These are phyloP conservation scores for Malania oleifera DNA, from an alignment of 164 flowering plant genomes.

Conservation along the genomic window DNA sequence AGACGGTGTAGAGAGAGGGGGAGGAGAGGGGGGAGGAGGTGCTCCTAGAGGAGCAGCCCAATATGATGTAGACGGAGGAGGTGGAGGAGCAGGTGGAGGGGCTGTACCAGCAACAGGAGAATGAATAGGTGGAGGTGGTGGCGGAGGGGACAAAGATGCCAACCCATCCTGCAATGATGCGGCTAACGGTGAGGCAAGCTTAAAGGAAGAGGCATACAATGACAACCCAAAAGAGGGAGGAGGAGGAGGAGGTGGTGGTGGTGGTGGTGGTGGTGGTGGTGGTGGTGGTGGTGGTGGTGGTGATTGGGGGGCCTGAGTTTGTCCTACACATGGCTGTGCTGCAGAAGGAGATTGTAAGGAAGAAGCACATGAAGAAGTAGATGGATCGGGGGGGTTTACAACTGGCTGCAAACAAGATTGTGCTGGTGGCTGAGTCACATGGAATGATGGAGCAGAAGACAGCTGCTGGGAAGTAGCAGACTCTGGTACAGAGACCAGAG, in stretches of 20 bases:
- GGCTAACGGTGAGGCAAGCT: not conserved
- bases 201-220: not conserved
- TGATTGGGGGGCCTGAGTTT: conserved; percentile 20
- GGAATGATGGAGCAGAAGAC: conserved; percentile 7
- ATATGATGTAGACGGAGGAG: conserved; percentile 6
- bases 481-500: conserved; percentile 16
- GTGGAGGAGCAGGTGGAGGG: conserved; percentile 21
- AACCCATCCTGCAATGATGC: not conserved
- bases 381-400: conserved; percentile 14
- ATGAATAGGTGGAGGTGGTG: conserved; percentile 5
- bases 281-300: conserved; percentile 15
- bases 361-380: conserved; percentile 1
- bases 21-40: conserved; percentile 14
- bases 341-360: conserved; percentile 4
- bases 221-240: not conserved
- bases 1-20: conserved; percentile 15
- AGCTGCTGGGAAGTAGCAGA: conserved; percentile 11
- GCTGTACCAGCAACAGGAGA: not conserved
- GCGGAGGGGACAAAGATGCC: conserved; percentile 8
- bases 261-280: conserved; percentile 19
- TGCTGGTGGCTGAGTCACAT: conserved; percentile 3
- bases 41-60: conserved; percentile 10
- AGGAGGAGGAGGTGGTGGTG: conserved; percentile 18
- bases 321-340: too few species aligned
- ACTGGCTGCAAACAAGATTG: not conserved